Percentiles rank a stretch among this genome's conserved stretches.
Conservation (phyloP, 106 monocot species). For the Dioscorea dumetorum region DNA sequence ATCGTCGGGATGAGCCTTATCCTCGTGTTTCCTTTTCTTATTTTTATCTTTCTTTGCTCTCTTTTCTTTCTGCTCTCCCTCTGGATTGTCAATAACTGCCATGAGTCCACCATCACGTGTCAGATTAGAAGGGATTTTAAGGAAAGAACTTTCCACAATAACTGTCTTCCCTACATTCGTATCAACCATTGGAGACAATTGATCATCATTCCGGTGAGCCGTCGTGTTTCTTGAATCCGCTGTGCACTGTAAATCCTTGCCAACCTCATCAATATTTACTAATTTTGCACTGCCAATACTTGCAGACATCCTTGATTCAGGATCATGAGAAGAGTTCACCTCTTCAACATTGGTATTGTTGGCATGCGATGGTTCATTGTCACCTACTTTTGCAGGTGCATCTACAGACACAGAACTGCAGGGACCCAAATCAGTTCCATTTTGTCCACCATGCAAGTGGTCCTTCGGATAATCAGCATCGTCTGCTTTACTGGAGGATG, state of each 20-base stretch:
- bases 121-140: background rate
- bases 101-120: conserved; percentile 10
- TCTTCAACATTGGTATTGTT: conserved; percentile 58
- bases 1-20: conserved; percentile 29
- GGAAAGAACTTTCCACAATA: conserved; percentile 3
- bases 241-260: conserved; percentile 74
- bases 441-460: conserved; percentile 29
- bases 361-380: conserved; percentile 22
- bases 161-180: conserved; percentile 10
- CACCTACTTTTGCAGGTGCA: conserved; percentile 46
- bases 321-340: conserved; percentile 43
- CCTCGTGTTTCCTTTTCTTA: conserved; percentile 41
- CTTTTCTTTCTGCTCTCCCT: conserved; percentile 34
- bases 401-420: conserved; percentile 91
- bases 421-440: conserved; percentile 59
- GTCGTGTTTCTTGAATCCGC: conserved; percentile 49
- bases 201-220: conserved; percentile 8
- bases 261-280: conserved; percentile 23
- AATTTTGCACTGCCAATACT: conserved; percentile 66
- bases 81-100: conserved; percentile 11
- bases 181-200: conserved; percentile 16
- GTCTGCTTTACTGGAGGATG: conserved; percentile 54
- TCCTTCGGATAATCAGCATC: conserved; percentile 30
- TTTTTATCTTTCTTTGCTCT: conserved; percentile 53
- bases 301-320: conserved; percentile 45